These are phyloP conservation scores for Scytalidium sp. DNA, from an alignment of 2,329 filamentous ascomycete species.

Conservation along the genomic window DNA sequence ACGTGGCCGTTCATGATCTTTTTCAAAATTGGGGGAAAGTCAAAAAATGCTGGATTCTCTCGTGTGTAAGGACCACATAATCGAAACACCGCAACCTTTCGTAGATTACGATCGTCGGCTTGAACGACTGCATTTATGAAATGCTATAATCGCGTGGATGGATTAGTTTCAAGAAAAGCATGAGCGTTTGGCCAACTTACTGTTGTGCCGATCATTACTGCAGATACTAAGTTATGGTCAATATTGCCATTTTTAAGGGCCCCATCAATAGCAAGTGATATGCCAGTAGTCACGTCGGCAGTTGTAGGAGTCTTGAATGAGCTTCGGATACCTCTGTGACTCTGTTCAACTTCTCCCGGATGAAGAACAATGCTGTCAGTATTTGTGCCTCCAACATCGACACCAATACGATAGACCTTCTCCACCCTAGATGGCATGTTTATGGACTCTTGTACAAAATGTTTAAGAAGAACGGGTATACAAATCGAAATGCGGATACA, in stretches of 20 bases:
- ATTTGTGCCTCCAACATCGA: slow-evolving; percentile 1
- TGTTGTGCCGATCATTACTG: neutral
- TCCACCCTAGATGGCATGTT: neutral
- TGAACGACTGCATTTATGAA: slow-evolving; percentile 49
- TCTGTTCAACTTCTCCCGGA: neutral
- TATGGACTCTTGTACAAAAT: neutral
- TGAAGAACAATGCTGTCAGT: slow-evolving; percentile 2
- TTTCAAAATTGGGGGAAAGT: slow-evolving; percentile 39
- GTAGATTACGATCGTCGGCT: slow-evolving; percentile 38
- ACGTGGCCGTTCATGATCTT: slow-evolving; percentile 38
- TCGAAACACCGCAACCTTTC: slow-evolving; percentile 42
- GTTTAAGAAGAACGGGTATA: neutral
- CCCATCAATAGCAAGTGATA: neutral
- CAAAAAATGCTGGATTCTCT: slow-evolving; percentile 42
- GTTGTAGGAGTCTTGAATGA: neutral
- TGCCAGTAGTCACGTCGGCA: neutral
- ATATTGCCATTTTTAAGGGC: neutral
- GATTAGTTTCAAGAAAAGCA: neutral
- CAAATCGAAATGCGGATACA: neutral
- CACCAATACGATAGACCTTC: neutral
- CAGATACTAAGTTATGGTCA: neutral
- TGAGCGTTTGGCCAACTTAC: neutral
- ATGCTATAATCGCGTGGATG: slow-evolving; percentile 21
- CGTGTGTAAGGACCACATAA: slow-evolving; percentile 43
- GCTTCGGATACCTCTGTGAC: neutral